Evolutionary conservation across 768 basidiomycete species (phyloP).

Genomic region (Pleurotus citrinopileatus): DNA sequence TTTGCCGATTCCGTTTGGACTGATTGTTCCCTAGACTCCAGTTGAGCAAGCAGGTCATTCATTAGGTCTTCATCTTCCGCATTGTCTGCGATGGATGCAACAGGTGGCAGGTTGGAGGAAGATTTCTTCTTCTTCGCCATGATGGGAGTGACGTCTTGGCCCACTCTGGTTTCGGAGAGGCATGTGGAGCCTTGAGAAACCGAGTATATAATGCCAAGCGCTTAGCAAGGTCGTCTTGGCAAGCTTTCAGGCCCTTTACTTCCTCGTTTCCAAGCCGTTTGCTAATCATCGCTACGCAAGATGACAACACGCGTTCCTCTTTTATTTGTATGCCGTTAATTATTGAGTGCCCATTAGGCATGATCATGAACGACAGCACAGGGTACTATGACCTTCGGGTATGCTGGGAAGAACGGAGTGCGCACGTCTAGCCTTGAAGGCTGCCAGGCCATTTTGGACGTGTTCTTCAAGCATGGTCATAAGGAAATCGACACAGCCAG

Average conservation of each 20-base stretch:
- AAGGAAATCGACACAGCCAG: conserved; percentile 48
- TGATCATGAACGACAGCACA: too few species aligned
- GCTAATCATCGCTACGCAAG: neutral
- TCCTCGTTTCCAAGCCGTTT: neutral
- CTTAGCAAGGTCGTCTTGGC: neutral
- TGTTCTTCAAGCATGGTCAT: conserved; percentile 39
- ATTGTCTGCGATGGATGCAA: conserved; percentile 24
- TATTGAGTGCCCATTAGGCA: too few species aligned
- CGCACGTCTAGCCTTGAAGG: conserved; percentile 31
- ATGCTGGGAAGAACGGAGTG: conserved; percentile 36
- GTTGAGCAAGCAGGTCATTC: conserved; percentile 73
- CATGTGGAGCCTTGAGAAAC: neutral
- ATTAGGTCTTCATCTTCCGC: conserved; percentile 58
- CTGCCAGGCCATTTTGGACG: conserved; percentile 43
- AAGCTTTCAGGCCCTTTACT: conserved; percentile 1
- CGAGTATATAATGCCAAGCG: neutral
- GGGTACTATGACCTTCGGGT: conserved; percentile 51
- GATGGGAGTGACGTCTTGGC: neutral
- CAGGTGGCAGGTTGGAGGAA: conserved; percentile 26
- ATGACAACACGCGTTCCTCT: conserved; percentile 33
- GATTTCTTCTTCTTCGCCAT: conserved; percentile 45
- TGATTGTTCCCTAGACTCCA: conserved; percentile 59
- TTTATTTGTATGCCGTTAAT: conserved; percentile 33
- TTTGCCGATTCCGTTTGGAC: conserved; percentile 47
- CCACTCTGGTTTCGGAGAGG: neutral